phyloP scores from a whole-genome alignment of 2,329 filamentous ascomycete genomes.

The Sclerotinia subarctica region DNA sequence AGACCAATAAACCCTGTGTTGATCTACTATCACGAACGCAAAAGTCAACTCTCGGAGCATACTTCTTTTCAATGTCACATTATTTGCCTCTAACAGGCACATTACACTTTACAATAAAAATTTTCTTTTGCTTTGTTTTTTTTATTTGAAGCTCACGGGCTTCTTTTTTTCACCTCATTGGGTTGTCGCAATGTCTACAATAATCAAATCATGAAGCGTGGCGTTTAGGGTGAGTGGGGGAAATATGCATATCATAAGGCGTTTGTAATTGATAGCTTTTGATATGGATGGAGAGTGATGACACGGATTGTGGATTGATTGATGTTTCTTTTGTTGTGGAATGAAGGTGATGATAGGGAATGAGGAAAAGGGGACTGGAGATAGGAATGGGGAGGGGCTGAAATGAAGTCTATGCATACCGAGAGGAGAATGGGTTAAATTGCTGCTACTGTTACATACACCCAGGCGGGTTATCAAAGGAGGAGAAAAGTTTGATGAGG shows the following conservation, averaged over 20 bases:
- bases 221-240: constrained; percentile 5
- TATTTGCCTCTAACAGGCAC: constrained; percentile 14
- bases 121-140: constrained; percentile 11
- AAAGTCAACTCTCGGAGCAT: not conserved
- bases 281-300: not conserved
- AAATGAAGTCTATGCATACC: not conserved
- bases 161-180: not conserved
- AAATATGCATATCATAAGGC: constrained; percentile 12
- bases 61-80: constrained; percentile 19
- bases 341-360: not conserved
- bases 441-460: not conserved
- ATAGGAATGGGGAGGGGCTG: no score
- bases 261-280: constrained; percentile 1
- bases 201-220: constrained; percentile 17
- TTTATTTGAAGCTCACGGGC: not conserved
- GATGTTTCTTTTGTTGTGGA: not conserved
- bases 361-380: not conserved
- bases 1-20: not conserved
- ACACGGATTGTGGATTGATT: not conserved
- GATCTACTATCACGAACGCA: not conserved
- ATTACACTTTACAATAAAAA: constrained; percentile 4
- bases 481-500: no score
- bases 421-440: not conserved
- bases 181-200: not conserved
- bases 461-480: no score